phyloP scores from a whole-genome alignment of 2,329 filamentous ascomycete species.

The Zymoseptoria crescenta region DNA sequence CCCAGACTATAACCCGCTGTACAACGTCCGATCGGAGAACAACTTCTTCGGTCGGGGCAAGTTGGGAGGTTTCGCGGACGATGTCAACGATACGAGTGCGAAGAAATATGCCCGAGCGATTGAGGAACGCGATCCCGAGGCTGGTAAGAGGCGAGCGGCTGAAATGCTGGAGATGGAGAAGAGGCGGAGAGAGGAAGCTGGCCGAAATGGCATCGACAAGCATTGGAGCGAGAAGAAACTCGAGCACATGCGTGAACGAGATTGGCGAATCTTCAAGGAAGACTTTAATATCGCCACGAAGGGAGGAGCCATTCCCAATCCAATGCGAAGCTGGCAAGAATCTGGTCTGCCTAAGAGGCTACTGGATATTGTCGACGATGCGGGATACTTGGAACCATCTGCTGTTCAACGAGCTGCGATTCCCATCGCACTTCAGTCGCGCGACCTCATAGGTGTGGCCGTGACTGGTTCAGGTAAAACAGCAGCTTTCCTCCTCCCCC shows the following conservation, averaged over 20 bases:
- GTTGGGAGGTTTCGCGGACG: slow-evolving; percentile 59
- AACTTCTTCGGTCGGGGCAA: slow-evolving; percentile 63
- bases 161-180: slow-evolving; percentile 81
- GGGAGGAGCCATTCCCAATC: slow-evolving; percentile 83
- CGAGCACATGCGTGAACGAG: slow-evolving; percentile 89
- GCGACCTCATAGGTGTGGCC: slow-evolving; percentile 96
- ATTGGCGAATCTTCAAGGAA: slow-evolving; percentile 99
- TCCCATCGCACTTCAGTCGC: slow-evolving; percentile 82
- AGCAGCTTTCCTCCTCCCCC: slow-evolving; percentile 82
- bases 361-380: slow-evolving; percentile 71
- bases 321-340: slow-evolving; percentile 91
- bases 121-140: slow-evolving; percentile 65
- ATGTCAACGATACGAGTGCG: slow-evolving; percentile 43
- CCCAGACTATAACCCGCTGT: slow-evolving; percentile 72
- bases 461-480: slow-evolving; percentile 98
- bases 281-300: slow-evolving; percentile 96
- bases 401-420: slow-evolving; percentile 92
- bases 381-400: slow-evolving; percentile 86
- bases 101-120: slow-evolving; percentile 59
- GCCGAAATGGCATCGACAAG: slow-evolving; percentile 70
- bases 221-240: slow-evolving; percentile 94
- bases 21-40: slow-evolving; percentile 58
- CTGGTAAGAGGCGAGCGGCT: slow-evolving; percentile 66
- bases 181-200: slow-evolving; percentile 63
- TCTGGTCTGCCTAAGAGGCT: slow-evolving; percentile 69